Conservation (phyloP, 2,329 filamentous ascomycete genomes). For the Diplodia corticola region DNA sequence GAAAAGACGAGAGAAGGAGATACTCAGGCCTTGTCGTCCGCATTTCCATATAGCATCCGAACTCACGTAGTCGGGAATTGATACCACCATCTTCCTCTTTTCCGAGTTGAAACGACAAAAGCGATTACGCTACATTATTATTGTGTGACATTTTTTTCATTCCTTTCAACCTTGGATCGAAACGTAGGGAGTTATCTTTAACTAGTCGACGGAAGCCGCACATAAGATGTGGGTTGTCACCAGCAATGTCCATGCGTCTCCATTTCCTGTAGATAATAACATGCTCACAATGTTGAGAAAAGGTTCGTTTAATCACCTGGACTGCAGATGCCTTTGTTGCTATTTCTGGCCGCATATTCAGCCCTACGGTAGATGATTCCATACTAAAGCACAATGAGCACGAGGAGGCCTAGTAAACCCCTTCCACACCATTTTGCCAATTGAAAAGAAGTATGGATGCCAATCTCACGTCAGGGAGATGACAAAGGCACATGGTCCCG, state of each 20-base stretch:
- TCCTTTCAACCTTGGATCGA: no score
- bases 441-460: no score
- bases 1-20: background rate
- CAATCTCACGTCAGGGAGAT: no score
- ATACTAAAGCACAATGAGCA: background rate
- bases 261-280: no score
- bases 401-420: background rate
- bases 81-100: slow-evolving; percentile 1
- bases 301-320: no score
- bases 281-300: no score
- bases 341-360: background rate
- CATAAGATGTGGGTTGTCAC: no score
- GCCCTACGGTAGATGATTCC: background rate
- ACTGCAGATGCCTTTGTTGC: background rate
- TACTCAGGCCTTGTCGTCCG: slow-evolving; percentile 1
- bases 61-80: background rate
- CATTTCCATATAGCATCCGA: background rate
- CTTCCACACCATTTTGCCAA: no score
- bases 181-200: no score
- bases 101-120: background rate
- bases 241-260: no score
- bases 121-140: background rate
- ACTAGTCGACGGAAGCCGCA: no score
- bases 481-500: background rate
- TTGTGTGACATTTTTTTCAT: background rate